Base-by-base conservation (phyloP, 2,329 filamentous ascomycete species). In the Raffaelea ambrosiae region DNA sequence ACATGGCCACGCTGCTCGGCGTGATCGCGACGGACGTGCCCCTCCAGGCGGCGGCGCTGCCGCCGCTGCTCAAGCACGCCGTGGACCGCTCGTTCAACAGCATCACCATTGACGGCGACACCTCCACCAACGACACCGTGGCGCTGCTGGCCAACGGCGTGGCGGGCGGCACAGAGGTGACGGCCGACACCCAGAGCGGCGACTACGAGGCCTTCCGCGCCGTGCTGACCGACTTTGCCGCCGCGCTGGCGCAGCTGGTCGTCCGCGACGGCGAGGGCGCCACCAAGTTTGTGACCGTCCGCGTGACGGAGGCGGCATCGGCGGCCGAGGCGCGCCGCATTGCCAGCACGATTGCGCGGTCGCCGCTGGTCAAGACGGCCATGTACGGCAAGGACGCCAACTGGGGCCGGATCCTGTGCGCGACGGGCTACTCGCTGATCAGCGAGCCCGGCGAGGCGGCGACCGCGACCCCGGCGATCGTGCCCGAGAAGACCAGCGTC, bases 301-400 rank as follows among this genome's bases (percentile, higher is more conserved):
- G 83, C 51, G 88, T 97, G 33, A 77, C 77, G 42, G 86, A 90
- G 58, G 81, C 86, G 3, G 73, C 79, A 1, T 77, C 78, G 42
- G 81, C 87, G 60, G 70, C 74, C 43, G 84, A 81, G 42, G 90
- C 88, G 2, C 81, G 86, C 48, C 78, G 83, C 60, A 83, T 96
- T 52, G 93, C 90, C 11, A 86, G 84, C 53, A 84, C 87, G 42
- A 96, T 98, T 62, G 90, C 93, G 16, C 81, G 84, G 44, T 95
- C 89, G 1, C 88, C 93, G 9, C 79, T 98, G 13, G 93, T 98
- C 58, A 98, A 98, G 74, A 98, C 93, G 0, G 93, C 93, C 0
- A 74, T 98, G 38, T 98, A 98, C 66, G 93, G 93, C 55, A 88
- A 89, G 64, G 93, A 98, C 63, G 93, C 93, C 18, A 98, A 98